Base-by-base conservation (phyloP, 139 green algal species). In the Chlamydomonas incerta region DNA sequence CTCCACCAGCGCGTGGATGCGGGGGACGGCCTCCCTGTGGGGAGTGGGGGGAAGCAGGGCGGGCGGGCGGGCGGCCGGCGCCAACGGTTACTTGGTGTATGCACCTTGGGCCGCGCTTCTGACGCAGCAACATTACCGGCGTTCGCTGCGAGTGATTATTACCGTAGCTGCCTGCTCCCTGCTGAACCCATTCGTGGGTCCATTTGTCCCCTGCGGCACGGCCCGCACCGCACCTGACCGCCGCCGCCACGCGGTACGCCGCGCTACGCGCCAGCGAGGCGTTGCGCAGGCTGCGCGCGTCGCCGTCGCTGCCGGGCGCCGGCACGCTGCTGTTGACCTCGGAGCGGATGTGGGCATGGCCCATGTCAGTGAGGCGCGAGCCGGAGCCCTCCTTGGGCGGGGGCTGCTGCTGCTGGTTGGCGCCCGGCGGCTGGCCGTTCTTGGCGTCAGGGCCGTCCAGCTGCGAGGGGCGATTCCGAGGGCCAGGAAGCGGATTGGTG, bases 1-100 rank as follows among this genome's bases (percentile, higher is more conserved):
- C 65, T 85, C 79, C 66, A 85, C 50, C 66, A 85, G 65, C 26
- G 47, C 11, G 46, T 85, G 79, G 66, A 85, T 85, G 65, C 79
- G 79, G 20, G 79, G 79, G 46, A 37, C 21, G 50, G 47, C 68
- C 79, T 85, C 79, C 47, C 79, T 83, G 74, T 1, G 1, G 52
- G 15, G 68, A 0, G n/a, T n/a, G n/a, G n/a, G n/a, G n/a, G n/a
- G n/a, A n/a, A n/a, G n/a, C n/a, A n/a, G n/a, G n/a, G n/a, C n/a
- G n/a, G n/a, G n/a, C n/a, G n/a, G n/a, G n/a, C n/a, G n/a, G n/a
- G n/a, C n/a, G n/a, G n/a, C n/a, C n/a, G n/a, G n/a, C n/a, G n/a
- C n/a, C n/a, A n/a, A n/a, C n/a, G n/a, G n/a, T n/a, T n/a, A n/a
- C n/a, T n/a, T n/a, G n/a, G n/a, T n/a, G n/a, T n/a, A n/a, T n/a